A percentile compares a stretch with the other conserved stretches of the same genome.
These are phyloP conservation scores for Porphyrellus cyaneotinctus DNA, from an alignment of 768 basidiomycete genomes.

Conservation along the genomic window DNA sequence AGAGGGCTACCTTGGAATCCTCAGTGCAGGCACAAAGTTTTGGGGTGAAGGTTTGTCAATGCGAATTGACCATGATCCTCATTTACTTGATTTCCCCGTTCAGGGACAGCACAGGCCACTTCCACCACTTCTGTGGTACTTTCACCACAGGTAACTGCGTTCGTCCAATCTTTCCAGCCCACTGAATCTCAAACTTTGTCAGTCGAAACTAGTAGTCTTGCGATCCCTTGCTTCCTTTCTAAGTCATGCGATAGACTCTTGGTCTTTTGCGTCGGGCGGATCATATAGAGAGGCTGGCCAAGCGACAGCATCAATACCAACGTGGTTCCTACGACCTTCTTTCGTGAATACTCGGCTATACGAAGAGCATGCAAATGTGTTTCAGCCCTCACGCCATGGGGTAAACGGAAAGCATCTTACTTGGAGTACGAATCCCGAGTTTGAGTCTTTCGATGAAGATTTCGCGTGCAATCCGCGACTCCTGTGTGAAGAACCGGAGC, in stretches of 20 bases:
- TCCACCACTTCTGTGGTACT: conserved; percentile 64
- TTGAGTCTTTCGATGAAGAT: conserved; percentile 28
- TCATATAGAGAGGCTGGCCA: conserved; percentile 11
- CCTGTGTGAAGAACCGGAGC: conserved; percentile 9
- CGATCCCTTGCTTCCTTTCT: conserved; percentile 71
- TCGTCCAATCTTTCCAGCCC: not conserved
- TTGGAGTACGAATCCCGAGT: conserved; percentile 26
- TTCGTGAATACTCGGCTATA: conserved; percentile 54
- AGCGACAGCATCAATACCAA: conserved; percentile 32
- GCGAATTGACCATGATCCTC: not conserved
- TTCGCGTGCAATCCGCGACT: conserved; percentile 26
- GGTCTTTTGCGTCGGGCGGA: conserved; percentile 13
- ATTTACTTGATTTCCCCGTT: not conserved
- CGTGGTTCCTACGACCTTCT: conserved; percentile 63
- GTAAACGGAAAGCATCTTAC: conserved; percentile 17
- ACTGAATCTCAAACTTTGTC: conserved; percentile 8
- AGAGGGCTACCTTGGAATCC: conserved; percentile 76
- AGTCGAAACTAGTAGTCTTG: conserved; percentile 80
- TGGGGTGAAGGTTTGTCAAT: conserved; percentile 46
- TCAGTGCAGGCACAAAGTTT: conserved; percentile 64
- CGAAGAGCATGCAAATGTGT: conserved; percentile 46
- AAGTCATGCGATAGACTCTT: conserved; percentile 38
- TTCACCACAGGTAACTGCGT: conserved; percentile 49
- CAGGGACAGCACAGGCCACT: conserved; percentile 40
- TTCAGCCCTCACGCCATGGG: conserved; percentile 29